Base-by-base conservation (phyloP, 805 yeast genomes). In the Spencermartinsiella europaea region DNA sequence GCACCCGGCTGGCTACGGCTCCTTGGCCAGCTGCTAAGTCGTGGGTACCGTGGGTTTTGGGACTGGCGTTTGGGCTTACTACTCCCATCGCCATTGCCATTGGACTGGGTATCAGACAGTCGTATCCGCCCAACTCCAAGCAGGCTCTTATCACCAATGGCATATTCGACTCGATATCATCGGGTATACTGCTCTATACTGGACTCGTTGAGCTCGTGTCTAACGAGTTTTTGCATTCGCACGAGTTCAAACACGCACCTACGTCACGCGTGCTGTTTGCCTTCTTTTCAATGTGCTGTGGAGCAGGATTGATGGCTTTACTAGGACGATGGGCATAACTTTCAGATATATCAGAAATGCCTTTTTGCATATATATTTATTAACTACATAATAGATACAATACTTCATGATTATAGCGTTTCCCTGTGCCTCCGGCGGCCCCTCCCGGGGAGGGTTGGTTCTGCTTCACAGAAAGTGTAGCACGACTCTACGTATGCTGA, bases 191-290 rank as follows among this genome's bases (percentile, higher is more conserved):
- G 56, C 68, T 85, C 22, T 86, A 85, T 65, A 82, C 89, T 20
- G 87, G 90, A 47, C 61, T 85, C 38, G 85, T 85, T 10, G 95
- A 85, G 62, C 68, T 85, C 47, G 76, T 85, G 81, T 93, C 91
- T 2, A 82, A 80, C 55, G 95, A 86, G 55, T 80, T 83, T 57
- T 60, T 72, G 60, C 72, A 83, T 16, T 63, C 28, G 72, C 78
- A 35, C 3, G 61, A 57, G 15, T 48, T 61, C 17, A 47, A 48
- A 17, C 34, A 43, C 1, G 56, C 57, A 0, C 52, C 61, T 1
- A 33, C 53, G n/a, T 21, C 40, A 4, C 47, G 52, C 14, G 50
- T 59, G 16, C 25, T 54, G 10, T 16, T 36, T 5, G 64, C 63
- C 4, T 55, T 43, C 25, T 39, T 40, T 17, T 60, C 68, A 39